Percentiles rank a stretch among this genome's conserved stretches.
Evolutionary conservation across 2,329 filamentous ascomycete genomes (phyloP).

Genomic region (Monosporascus sp.): DNA sequence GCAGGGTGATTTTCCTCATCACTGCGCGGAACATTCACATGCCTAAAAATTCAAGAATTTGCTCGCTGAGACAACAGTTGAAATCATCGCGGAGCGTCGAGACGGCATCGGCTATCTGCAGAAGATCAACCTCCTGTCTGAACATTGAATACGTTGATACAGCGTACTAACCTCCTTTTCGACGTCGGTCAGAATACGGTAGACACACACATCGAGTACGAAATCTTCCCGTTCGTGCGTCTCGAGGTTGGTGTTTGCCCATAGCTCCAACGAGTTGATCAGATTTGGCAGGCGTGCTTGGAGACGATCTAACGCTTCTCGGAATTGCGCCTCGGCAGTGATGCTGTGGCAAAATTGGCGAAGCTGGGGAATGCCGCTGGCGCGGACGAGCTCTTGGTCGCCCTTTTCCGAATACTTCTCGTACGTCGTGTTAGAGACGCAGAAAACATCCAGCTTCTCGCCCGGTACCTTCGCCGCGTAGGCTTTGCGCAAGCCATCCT

Average conservation of each 20-base stretch:
- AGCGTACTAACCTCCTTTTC: background rate
- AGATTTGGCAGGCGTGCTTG: slow-evolving; percentile 19
- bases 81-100: slow-evolving; percentile 2
- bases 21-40: background rate
- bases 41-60: slow-evolving; percentile 8
- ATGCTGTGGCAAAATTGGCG: slow-evolving; percentile 27
- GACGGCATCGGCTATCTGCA: slow-evolving; percentile 5
- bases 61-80: slow-evolving; percentile 7
- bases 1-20: background rate
- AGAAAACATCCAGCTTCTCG: slow-evolving; percentile 26
- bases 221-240: background rate
- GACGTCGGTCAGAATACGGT: background rate
- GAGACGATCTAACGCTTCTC: slow-evolving; percentile 25
- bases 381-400: slow-evolving; percentile 18
- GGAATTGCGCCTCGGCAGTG: slow-evolving; percentile 26
- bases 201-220: background rate
- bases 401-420: slow-evolving; percentile 26
- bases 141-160: too few relatives aligned
- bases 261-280: slow-evolving; percentile 24
- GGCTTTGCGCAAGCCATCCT: slow-evolving; percentile 16
- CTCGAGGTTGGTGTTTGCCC: slow-evolving; percentile 11
- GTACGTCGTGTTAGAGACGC: slow-evolving; percentile 29
- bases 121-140: background rate
- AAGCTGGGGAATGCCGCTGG: slow-evolving; percentile 27
- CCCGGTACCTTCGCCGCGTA: slow-evolving; percentile 19